Evolutionary conservation across 345 rosid species (phyloP).

Genomic region (Lepidium sativum): DNA sequence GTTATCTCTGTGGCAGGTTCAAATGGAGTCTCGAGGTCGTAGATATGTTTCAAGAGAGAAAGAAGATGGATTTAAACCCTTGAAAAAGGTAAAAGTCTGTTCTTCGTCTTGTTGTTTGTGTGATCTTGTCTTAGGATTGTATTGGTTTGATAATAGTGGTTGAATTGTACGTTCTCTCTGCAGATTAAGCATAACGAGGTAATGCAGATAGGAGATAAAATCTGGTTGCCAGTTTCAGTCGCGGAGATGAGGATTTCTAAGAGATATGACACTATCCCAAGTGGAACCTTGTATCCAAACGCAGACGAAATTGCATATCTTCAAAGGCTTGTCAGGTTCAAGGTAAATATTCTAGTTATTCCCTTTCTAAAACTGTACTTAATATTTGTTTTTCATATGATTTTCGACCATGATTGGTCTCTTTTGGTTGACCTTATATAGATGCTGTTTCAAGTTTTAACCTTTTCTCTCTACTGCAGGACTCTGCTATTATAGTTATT

Average conservation of each 20-base stretch:
- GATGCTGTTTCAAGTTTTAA: not conserved
- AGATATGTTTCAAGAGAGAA: conserved; percentile 9
- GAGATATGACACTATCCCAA: conserved; percentile 82
- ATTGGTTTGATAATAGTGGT: conserved; percentile 30
- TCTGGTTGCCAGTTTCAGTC: conserved; percentile 62
- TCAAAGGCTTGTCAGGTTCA: not conserved
- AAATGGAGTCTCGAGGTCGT: conserved; percentile 34
- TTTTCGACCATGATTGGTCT: not conserved
- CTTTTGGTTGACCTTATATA: not conserved
- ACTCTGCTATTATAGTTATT: conserved; percentile 68
- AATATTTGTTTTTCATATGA: no score
- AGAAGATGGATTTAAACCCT: conserved; percentile 26
- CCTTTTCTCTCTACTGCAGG: conserved; percentile 35
- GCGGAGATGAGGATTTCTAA: conserved; percentile 63
- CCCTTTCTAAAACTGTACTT: no score
- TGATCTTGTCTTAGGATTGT: conserved; percentile 2
- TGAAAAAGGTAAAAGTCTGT: conserved; percentile 43
- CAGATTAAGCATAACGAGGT: conserved; percentile 2
- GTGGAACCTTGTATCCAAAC: conserved; percentile 83
- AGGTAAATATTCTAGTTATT: no score
- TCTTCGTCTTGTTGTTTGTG: not conserved
- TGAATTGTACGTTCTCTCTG: conserved; percentile 31
- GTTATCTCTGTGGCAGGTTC: conserved; percentile 38
- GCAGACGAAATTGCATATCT: conserved; percentile 39
- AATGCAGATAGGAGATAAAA: conserved; percentile 59